Percentiles rank a stretch among this genome's conserved stretches.
These are phyloP conservation scores for Pythium plurisporium DNA, from an alignment of 352 stramenopile genomes.

Conservation along the genomic window DNA sequence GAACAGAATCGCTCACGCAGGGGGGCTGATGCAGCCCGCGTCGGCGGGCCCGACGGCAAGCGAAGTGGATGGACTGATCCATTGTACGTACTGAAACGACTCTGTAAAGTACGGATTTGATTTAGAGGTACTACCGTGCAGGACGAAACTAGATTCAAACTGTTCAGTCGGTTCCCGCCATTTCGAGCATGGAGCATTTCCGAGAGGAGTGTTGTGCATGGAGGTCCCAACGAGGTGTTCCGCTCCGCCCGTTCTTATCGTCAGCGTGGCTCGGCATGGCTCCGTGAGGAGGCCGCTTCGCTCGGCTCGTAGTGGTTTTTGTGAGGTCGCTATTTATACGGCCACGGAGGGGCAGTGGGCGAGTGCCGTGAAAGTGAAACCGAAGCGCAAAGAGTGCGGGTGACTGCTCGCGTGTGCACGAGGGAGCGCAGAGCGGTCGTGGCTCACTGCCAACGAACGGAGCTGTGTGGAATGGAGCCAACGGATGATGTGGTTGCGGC, in stretches of 20 bases:
- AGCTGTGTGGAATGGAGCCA: not conserved
- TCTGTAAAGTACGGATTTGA: not conserved
- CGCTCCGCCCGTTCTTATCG: too few relatives aligned
- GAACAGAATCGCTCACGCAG: too few relatives aligned
- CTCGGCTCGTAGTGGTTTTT: too few relatives aligned
- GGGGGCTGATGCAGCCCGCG: constrained; percentile 17
- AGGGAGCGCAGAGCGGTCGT: too few relatives aligned
- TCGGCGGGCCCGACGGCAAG: not conserved
- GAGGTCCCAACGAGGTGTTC: too few relatives aligned
- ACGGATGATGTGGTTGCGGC: not conserved
- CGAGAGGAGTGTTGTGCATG: too few relatives aligned
- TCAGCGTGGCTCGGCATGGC: too few relatives aligned
- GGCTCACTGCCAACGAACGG: not conserved
- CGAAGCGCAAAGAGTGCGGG: not conserved
- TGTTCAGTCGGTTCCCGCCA: not conserved
- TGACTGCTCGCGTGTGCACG: too few relatives aligned
- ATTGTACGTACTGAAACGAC: not conserved
- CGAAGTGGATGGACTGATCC: not conserved
- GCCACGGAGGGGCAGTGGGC: not conserved
- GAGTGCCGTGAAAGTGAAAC: too few relatives aligned
- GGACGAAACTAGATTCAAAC: constrained; percentile 12
- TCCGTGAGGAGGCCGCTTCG: too few relatives aligned
- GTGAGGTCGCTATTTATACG: not conserved
- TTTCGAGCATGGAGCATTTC: not conserved
- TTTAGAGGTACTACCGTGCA: constrained; percentile 3